A percentile compares a stretch with the other conserved stretches of the same genome.
Evolutionary conservation across 2,329 filamentous ascomycete genomes (phyloP).

Genomic region (Esteya vermicola): DNA sequence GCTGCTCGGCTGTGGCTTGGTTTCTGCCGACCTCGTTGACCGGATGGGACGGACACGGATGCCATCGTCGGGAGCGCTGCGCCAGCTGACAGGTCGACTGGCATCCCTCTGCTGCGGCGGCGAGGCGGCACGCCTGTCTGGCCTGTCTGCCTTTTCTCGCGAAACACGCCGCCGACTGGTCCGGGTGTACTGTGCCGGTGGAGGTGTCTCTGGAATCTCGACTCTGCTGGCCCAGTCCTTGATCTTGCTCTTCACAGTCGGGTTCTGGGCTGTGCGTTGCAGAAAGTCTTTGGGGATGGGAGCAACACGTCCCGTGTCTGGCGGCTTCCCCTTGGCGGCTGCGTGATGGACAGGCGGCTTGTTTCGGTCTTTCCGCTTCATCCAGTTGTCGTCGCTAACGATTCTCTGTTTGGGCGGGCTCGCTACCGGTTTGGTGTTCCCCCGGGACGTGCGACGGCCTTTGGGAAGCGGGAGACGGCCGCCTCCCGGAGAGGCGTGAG

Average conservation of each 20-base stretch:
- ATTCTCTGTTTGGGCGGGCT: slow-evolving; percentile 77
- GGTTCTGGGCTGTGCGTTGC: slow-evolving; percentile 36
- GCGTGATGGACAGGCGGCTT: slow-evolving; percentile 24
- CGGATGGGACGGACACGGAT: slow-evolving; percentile 24
- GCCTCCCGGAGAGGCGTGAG: neutral
- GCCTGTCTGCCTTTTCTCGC: slow-evolving; percentile 8
- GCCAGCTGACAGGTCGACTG: slow-evolving; percentile 10
- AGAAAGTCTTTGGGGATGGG: slow-evolving; percentile 46
- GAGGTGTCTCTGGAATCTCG: slow-evolving; percentile 29
- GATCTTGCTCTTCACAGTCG: slow-evolving; percentile 43
- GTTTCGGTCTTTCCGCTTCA: slow-evolving; percentile 38
- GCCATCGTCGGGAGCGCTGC: slow-evolving; percentile 14
- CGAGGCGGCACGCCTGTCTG: too few relatives aligned
- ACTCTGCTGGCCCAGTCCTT: slow-evolving; percentile 46
- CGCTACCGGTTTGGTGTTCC: slow-evolving; percentile 28
- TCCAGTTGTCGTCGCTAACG: slow-evolving; percentile 87
- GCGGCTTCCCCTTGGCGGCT: slow-evolving; percentile 16
- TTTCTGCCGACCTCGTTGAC: slow-evolving; percentile 4
- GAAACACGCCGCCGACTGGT: neutral
- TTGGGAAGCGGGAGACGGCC: neutral
- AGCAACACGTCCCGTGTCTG: slow-evolving; percentile 15
- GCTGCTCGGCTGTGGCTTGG: neutral
- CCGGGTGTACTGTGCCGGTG: slow-evolving; percentile 5
- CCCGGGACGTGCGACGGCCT: slow-evolving; percentile 13
- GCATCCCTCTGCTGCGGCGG: slow-evolving; percentile 2